Conservation (phyloP, 176 grass and related monocot species). For the Zoysia japonica region DNA sequence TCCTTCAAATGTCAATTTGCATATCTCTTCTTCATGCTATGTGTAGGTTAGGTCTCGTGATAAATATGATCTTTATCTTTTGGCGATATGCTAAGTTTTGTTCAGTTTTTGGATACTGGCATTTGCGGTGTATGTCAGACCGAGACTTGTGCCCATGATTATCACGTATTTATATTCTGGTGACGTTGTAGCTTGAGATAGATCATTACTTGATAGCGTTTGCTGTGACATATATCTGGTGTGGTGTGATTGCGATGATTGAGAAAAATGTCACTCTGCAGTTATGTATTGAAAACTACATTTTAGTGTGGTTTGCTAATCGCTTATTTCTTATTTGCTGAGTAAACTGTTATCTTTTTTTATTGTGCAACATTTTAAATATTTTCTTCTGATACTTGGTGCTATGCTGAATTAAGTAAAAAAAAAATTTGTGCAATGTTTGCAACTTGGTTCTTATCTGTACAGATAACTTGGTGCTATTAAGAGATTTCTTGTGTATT, state of each 20-base stretch:
- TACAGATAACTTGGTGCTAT: background rate
- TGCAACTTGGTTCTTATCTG: background rate
- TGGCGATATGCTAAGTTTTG: too few species aligned
- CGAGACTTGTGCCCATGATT: background rate
- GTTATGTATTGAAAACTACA: background rate
- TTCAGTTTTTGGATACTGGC: background rate
- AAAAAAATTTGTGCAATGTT: background rate
- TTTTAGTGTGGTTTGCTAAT: background rate
- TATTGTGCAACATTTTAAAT: background rate
- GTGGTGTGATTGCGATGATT: conserved; percentile 1
- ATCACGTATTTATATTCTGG: background rate
- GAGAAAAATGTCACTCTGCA: background rate
- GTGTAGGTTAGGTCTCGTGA: too few species aligned
- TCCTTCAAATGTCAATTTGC: too few species aligned
- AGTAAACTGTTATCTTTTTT: background rate
- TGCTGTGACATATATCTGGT: too few species aligned
- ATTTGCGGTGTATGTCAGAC: background rate
- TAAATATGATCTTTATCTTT: too few species aligned
- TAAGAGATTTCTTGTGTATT: background rate
- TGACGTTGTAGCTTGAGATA: background rate
- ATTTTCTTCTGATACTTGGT: background rate
- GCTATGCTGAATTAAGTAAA: background rate
- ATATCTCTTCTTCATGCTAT: too few species aligned
- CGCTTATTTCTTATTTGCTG: background rate
- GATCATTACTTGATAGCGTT: background rate